A percentile compares a stretch with the other conserved stretches of the same genome.
Conservation (phyloP, 2,329 filamentous ascomycete genomes). For the Claviceps maximensis region DNA sequence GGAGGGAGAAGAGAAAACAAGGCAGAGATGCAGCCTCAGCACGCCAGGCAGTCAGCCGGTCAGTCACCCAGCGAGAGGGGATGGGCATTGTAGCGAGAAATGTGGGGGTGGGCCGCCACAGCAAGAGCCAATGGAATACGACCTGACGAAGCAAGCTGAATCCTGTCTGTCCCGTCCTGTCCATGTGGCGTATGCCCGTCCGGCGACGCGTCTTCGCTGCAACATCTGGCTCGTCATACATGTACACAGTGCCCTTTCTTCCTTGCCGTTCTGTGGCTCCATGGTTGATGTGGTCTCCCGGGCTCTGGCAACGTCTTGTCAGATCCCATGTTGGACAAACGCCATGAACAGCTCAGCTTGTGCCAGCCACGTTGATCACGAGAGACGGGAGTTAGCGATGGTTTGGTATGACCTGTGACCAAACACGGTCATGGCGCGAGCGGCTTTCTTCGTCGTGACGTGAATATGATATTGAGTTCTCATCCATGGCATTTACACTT, state of each 20-base stretch:
- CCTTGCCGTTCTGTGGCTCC: background rate
- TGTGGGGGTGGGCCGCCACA: conserved; percentile 1
- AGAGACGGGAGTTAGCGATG: background rate
- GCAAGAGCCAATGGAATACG: background rate
- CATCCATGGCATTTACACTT: too few relatives aligned
- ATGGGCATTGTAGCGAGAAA: background rate
- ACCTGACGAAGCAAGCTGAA: too few relatives aligned
- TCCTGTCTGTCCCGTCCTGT: too few relatives aligned
- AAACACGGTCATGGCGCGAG: background rate
- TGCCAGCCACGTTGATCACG: background rate
- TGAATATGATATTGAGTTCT: too few relatives aligned
- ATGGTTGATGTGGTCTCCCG: background rate
- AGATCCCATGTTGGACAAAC: background rate
- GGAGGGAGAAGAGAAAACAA: background rate
- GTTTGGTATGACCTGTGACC: background rate
- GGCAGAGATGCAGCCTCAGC: background rate
- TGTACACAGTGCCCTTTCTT: too few relatives aligned
- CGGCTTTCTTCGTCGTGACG: too few relatives aligned
- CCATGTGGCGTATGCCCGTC: too few relatives aligned
- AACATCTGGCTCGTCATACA: too few relatives aligned
- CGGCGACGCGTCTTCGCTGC: background rate
- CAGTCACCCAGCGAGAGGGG: too few relatives aligned
- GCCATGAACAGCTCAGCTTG: background rate
- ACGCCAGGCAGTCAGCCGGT: too few relatives aligned
- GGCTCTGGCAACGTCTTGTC: background rate